These are phyloP conservation scores for Trichophyton schoenleinii DNA, from an alignment of 2,329 filamentous ascomycete genomes.

Conservation along the genomic window DNA sequence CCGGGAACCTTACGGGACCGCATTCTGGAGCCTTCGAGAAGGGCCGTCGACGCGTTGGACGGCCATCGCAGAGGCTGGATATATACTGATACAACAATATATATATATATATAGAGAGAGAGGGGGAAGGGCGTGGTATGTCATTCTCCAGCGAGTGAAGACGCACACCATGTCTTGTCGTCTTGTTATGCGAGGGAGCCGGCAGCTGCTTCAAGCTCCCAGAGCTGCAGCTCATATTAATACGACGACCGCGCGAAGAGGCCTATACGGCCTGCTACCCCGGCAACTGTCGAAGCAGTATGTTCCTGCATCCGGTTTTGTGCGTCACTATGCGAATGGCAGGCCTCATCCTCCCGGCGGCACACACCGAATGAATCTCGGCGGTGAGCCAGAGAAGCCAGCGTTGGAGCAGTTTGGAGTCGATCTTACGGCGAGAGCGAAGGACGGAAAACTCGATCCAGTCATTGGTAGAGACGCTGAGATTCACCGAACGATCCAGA, in stretches of 20 bases:
- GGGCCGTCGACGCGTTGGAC: slow-evolving; percentile 11
- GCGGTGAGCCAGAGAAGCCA: slow-evolving; percentile 63
- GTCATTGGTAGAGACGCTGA: slow-evolving; percentile 88
- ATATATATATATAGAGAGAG: neutral
- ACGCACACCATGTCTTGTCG: neutral
- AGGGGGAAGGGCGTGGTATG: neutral
- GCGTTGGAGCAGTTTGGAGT: slow-evolving; percentile 85
- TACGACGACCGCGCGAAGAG: neutral
- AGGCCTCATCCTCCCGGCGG: slow-evolving; percentile 78
- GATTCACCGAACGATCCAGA: slow-evolving; percentile 88
- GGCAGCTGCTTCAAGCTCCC: neutral
- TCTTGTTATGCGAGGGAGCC: neutral
- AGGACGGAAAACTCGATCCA: slow-evolving; percentile 81
- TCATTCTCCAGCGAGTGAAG: neutral
- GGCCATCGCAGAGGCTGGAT: neutral
- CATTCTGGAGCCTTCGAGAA: slow-evolving; percentile 28
- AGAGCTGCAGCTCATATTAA: neutral
- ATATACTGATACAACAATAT: neutral
- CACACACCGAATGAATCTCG: slow-evolving; percentile 85
- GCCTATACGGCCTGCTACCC: neutral
- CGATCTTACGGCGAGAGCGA: slow-evolving; percentile 75
- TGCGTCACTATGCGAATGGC: slow-evolving; percentile 43
- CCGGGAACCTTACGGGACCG: neutral
- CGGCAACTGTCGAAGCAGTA: neutral
- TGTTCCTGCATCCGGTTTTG: neutral